phyloP scores from a whole-genome alignment of 345 rosid genomes.

The Angophora floribunda region DNA sequence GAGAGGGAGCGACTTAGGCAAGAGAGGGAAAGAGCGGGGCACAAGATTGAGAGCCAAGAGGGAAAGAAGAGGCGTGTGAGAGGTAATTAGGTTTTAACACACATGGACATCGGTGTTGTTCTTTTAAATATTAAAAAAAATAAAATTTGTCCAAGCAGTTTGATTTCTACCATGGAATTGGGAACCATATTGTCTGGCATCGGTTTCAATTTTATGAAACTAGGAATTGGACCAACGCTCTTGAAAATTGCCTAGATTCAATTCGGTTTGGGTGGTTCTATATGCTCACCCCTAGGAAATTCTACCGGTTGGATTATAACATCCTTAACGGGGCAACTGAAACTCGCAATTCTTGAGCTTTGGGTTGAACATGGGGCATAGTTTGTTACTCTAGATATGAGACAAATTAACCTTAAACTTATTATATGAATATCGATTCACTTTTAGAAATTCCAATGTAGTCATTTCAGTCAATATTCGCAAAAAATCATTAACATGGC shows the following conservation, averaged over 20 bases:
- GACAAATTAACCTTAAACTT: no score
- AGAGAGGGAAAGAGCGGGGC: neutral
- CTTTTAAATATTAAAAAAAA: neutral
- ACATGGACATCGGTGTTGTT: accelerated
- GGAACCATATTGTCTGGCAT: neutral
- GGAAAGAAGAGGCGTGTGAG: neutral
- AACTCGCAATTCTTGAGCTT: no score
- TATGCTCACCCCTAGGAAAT: no score
- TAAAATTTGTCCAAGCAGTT: neutral
- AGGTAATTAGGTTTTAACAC: neutral
- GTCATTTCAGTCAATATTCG: no score
- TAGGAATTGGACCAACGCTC: accelerated
- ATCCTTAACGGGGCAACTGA: no score
- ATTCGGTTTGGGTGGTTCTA: no score
- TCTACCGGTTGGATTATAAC: no score
- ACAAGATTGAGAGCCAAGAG: neutral
- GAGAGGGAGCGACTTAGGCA: neutral
- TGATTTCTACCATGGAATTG: accelerated
- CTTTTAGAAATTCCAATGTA: no score
- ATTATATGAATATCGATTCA: no score
- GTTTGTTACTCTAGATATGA: no score
- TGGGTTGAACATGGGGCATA: no score
- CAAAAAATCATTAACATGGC: no score
- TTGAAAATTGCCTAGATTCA: accelerated
- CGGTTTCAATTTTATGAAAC: neutral